phyloP scores from a whole-genome alignment of 768 basidiomycete genomes.

The Psilocybe subaeruginosa region DNA sequence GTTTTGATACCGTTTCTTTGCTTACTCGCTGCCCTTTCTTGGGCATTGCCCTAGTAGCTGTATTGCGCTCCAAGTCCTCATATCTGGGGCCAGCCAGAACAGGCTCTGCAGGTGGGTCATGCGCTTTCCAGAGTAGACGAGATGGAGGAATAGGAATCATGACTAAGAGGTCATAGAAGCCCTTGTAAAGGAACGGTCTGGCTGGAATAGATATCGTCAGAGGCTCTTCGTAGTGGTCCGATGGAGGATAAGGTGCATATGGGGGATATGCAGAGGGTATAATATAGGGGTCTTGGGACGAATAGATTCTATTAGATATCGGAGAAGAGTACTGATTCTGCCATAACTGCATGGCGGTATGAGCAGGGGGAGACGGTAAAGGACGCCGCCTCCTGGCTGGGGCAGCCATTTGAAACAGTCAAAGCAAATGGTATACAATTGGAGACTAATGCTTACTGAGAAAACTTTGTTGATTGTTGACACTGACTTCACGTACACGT shows the following conservation, averaged over 20 bases:
- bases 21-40: conserved; percentile 71
- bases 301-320: conserved; percentile 28
- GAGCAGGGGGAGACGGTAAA: conserved; percentile 29
- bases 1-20: conserved; percentile 89
- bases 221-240: conserved; percentile 43
- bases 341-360: conserved; percentile 26
- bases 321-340: conserved; percentile 29
- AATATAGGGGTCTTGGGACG: conserved; percentile 38
- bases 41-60: conserved; percentile 35
- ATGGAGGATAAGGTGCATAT: conserved; percentile 27
- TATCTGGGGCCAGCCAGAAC: conserved; percentile 70
- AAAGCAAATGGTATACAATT: not conserved
- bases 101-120: conserved; percentile 42
- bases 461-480: too few species aligned
- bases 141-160: conserved; percentile 79
- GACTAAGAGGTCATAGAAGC: conserved; percentile 86
- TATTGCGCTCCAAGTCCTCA: conserved; percentile 50
- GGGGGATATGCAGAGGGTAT: conserved; percentile 46
- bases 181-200: conserved; percentile 81
- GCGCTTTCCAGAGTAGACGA: conserved; percentile 59
- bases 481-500: too few species aligned
- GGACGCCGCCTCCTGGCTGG: conserved; percentile 24
- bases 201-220: conserved; percentile 54
- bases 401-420: conserved; percentile 16
- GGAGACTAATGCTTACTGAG: too few species aligned